These are phyloP conservation scores for Colletotrichum coccodes DNA, from an alignment of 2,329 filamentous ascomycete genomes.

Conservation along the genomic window DNA sequence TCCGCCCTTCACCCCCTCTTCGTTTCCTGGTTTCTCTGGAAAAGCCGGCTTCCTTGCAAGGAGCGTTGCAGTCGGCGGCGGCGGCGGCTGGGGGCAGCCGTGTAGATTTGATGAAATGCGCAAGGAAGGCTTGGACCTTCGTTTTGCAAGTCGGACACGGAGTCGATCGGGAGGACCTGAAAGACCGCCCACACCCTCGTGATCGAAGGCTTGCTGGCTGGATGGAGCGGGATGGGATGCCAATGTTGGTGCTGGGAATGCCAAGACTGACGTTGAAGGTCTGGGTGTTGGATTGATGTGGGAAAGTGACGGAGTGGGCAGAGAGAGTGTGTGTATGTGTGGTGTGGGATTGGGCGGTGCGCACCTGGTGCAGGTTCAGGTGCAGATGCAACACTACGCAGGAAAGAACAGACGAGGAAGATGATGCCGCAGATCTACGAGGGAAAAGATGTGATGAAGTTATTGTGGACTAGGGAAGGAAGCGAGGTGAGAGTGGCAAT, in stretches of 20 bases:
- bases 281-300: neutral
- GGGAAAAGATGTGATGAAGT: neutral
- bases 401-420: neutral
- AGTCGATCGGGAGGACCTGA: neutral
- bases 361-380: too few species aligned
- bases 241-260: conserved; percentile 20
- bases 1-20: neutral
- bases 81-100: neutral
- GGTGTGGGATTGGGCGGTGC: neutral
- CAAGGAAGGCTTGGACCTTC: neutral
- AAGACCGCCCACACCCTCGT: neutral
- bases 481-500: neutral
- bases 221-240: conserved; percentile 17
- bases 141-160: neutral
- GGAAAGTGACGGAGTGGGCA: conserved; percentile 1
- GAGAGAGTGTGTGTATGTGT: too few species aligned
- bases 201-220: neutral
- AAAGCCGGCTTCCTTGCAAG: neutral
- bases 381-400: neutral
- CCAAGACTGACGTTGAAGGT: conserved; percentile 21
- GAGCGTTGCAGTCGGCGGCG: neutral
- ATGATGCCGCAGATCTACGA: neutral
- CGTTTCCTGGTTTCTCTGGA: neutral
- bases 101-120: neutral
- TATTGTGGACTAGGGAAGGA: neutral